phyloP scores from a whole-genome alignment of 306 rosid species.

The Benincasa hispida region DNA sequence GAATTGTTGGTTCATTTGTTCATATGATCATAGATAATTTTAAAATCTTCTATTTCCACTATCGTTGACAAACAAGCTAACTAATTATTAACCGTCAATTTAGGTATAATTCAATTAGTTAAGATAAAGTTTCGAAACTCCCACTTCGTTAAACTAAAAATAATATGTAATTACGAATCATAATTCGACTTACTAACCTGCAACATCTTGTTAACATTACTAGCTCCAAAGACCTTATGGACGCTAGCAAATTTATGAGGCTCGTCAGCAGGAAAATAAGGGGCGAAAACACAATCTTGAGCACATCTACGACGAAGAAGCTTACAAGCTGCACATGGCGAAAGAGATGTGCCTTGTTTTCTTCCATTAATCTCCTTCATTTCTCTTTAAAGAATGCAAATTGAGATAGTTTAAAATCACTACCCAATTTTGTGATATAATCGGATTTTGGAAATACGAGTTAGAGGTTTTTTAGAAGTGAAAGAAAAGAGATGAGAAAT shows the following conservation, averaged over 20 bases:
- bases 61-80: background rate
- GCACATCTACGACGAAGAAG: conserved; percentile 85
- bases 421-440: background rate
- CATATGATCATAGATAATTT: background rate
- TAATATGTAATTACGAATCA: background rate
- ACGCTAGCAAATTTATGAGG: conserved; percentile 90
- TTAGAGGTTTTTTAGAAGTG: background rate
- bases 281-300: conserved; percentile 80
- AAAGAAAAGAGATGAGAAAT: background rate
- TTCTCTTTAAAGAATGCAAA: background rate
- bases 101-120: no score
- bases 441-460: background rate
- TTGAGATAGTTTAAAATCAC: background rate
- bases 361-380: conserved; percentile 63
- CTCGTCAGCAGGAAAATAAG: conserved; percentile 92
- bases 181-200: conserved; percentile 39
- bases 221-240: conserved; percentile 93
- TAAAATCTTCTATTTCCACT: background rate
- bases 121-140: no score
- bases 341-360: conserved; percentile 55
- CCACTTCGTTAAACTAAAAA: no score
- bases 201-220: conserved; percentile 96
- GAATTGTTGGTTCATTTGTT: background rate
- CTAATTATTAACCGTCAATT: background rate
- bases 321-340: conserved; percentile 97